A percentile compares a stretch with the other conserved stretches of the same genome.
Conservation (phyloP, 1,284 basidiomycete species). For the Spongiforma sp. region DNA sequence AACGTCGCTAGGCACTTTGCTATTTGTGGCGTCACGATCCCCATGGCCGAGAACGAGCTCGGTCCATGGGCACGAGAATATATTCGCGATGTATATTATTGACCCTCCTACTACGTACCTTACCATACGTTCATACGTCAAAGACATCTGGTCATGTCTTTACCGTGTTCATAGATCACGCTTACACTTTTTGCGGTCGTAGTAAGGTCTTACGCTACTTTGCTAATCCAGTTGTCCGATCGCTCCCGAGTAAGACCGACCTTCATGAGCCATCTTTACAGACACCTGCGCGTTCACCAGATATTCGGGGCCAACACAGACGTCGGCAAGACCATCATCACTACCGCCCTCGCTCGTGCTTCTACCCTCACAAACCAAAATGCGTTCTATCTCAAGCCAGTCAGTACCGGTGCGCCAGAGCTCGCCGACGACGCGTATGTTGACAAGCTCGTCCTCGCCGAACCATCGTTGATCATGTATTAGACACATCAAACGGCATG, state of each 20-base stretch:
- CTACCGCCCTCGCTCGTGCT: slow-evolving; percentile 81
- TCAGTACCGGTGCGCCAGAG: slow-evolving; percentile 83
- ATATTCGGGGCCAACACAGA: slow-evolving; percentile 93
- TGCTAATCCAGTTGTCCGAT: too few relatives aligned
- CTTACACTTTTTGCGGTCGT: background rate
- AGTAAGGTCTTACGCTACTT: slow-evolving; percentile 19
- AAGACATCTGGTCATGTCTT: slow-evolving; percentile 36
- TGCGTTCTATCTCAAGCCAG: slow-evolving; percentile 89
- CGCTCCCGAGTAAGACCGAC: background rate
- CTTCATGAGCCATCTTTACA: slow-evolving; percentile 58
- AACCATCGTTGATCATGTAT: slow-evolving; percentile 4
- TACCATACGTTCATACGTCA: slow-evolving; percentile 18
- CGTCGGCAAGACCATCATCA: slow-evolving; percentile 92
- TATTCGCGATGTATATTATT: slow-evolving; percentile 34
- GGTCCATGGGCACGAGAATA: slow-evolving; percentile 48
- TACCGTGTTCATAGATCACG: slow-evolving; percentile 17
- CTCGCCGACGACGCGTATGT: slow-evolving; percentile 85
- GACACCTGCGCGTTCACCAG: slow-evolving; percentile 84
- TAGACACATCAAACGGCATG: slow-evolving; percentile 76
- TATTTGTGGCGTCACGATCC: slow-evolving; percentile 41
- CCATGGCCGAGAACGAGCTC: slow-evolving; percentile 42
- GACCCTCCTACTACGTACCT: slow-evolving; percentile 10
- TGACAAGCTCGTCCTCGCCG: background rate
- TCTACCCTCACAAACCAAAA: slow-evolving; percentile 57
- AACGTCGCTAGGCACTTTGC: slow-evolving; percentile 46